Conservation (phyloP, 345 rosid species). For the Zanthoxylum bungeanum region DNA sequence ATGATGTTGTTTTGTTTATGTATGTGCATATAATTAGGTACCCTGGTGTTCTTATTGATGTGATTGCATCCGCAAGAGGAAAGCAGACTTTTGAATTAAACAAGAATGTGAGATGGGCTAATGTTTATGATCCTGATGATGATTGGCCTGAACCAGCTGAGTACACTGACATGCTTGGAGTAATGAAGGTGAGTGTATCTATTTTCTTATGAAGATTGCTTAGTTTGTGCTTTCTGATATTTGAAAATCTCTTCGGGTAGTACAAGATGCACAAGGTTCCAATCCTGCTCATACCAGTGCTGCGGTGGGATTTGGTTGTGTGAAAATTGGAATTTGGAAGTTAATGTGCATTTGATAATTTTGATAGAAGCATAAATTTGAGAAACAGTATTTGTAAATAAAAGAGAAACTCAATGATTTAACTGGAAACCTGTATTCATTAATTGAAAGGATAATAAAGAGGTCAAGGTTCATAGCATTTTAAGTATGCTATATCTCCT, state of each 20-base stretch:
- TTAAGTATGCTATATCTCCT: no score
- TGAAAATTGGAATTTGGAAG: no score
- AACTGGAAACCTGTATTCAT: no score
- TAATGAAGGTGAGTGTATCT: constrained; percentile 58
- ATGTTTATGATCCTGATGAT: constrained; percentile 80
- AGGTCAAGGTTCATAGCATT: no score
- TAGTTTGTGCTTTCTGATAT: background rate
- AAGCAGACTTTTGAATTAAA: constrained; percentile 87
- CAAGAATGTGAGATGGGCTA: constrained; percentile 95
- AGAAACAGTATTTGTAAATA: no score
- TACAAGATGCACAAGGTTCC: background rate
- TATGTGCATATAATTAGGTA: constrained; percentile 39
- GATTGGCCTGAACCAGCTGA: constrained; percentile 87
- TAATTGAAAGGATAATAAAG: no score
- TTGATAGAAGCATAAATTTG: no score
- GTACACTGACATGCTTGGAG: constrained; percentile 76
- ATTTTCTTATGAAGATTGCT: background rate
- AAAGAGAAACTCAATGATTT: no score
- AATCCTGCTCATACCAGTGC: background rate
- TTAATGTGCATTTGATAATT: no score
- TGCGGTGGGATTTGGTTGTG: background rate
- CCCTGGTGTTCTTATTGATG: constrained; percentile 87
- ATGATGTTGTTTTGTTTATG: background rate
- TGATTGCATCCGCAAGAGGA: constrained; percentile 72
- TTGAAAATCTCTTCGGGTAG: background rate